Conservation (phyloP, 2,329 filamentous ascomycete genomes). For the Fusarium luffae region DNA sequence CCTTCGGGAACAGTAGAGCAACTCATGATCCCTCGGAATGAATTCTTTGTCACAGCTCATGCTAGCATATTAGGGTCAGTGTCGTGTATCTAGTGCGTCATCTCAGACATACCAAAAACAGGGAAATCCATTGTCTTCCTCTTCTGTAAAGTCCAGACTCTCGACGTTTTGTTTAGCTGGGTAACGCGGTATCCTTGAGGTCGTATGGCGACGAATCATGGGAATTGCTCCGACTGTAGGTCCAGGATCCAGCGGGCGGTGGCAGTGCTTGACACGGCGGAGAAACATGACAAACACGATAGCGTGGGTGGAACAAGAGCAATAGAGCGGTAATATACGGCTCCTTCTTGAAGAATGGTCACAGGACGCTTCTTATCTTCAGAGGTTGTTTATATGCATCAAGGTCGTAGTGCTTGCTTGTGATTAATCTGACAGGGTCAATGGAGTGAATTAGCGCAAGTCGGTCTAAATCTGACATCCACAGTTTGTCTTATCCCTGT, state of each 20-base stretch:
- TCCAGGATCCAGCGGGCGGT: neutral
- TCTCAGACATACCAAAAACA: neutral
- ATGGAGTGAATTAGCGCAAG: neutral
- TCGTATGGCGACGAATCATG: neutral
- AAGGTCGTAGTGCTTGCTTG: accelerated
- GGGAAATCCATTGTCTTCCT: neutral
- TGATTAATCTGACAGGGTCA: neutral
- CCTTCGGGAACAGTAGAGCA: neutral
- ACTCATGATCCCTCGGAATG: neutral
- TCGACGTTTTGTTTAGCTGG: neutral
- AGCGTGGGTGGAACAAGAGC: neutral
- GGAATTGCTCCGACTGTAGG: neutral
- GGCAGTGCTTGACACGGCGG: neutral
- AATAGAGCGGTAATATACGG: neutral
- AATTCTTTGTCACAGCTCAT: neutral
- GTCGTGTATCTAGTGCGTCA: neutral
- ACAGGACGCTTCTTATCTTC: neutral
- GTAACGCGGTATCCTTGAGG: neutral
- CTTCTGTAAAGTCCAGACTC: neutral
- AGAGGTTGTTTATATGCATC: neutral
- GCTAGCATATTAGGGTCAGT: neutral
- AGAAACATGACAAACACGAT: neutral
- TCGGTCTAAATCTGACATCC: neutral
- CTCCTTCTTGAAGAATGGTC: neutral
- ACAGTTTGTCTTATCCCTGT: neutral